Evolutionary conservation across 768 basidiomycete genomes (phyloP), one percentile per base, ranked within the genome.

Genomic region (Boletus vermiculosoides): DNA sequence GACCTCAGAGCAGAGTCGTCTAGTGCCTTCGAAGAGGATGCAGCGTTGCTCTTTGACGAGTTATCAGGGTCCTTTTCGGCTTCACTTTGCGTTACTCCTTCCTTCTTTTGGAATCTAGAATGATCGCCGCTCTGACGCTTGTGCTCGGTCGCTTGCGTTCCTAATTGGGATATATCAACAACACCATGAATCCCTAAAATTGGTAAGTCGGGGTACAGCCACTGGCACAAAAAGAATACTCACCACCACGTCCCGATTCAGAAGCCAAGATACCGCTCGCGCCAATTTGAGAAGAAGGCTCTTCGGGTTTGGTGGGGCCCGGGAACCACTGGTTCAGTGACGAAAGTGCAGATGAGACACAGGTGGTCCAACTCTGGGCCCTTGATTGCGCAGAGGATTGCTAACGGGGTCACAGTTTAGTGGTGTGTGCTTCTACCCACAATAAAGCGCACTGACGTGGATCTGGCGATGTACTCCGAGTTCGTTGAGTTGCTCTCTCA

Each of bases 401-500:
- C 63, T 67, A 25, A 50, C 7, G n/a, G 18, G 8, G 22, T 31
- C 30, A 44, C 45, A 47, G 15, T 46, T 55, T 16, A 45, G 45
- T 41, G 7, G 28, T 15, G 31, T 25, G 25, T 11, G 18, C 20
- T 9, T n/a, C 13, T 22, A 22, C n/a, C 34, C 9, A 37, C 18
- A 4, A 30, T 12, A 9, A 54, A 53, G 20, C 15, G 54, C 20
- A 69, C 78, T 18, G 55, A 89, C 90, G 64, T 83, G 70, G 54
- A 79, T 66, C 50, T 77, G 79, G 33, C 83, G 75, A 70, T 92
- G 92, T 52, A 86, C 83, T 28, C 77, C 76, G 4, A 97, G 80
- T 64, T 92, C 90, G 5, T 80, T 71, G 20, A 95, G 78, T 65
- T 96, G 94, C 36, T 78, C 76, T 54, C 82, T 79, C 9, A 98